Evolutionary conservation across 2,329 filamentous ascomycete species (phyloP), one percentile per base, ranked within the genome.

Genomic region (Cercospora sesami): DNA sequence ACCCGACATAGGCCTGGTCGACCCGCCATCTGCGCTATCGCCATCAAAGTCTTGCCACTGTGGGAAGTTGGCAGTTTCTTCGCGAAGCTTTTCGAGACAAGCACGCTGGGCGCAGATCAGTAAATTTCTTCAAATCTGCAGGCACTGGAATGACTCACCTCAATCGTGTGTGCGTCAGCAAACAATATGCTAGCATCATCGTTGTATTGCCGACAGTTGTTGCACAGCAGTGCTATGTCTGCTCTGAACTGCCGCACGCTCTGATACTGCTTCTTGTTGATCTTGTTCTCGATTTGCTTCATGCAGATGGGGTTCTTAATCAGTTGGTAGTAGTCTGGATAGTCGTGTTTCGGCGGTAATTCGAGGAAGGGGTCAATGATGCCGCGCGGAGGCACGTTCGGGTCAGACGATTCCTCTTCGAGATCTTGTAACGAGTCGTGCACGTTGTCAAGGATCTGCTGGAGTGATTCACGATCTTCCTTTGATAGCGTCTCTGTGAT

Each of bases 321-420:
- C 79, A 97, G 89, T 78, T 94, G 83, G 79, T 97, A 99, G 83
- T 99, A 99, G 78, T 98, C 94, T 28, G 93, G 91, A 77, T 96
- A 99, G 68, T 94, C 89, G 68, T 90, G 90, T 82, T 93, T 96
- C 48, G 93, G 90, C 1, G 94, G 94, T 33, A 97, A 85, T 77
- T 95, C 94, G 79, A 98, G 87, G 80, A 99, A 99, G 0, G 94
- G 94, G 33, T 94, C 93, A 72, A 97, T 97, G 77, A 97, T 92
- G 64, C 93, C 86, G 59, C 94, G 91, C 74, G 90, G 91, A 4
- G 83, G 81, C 6, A 85, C 82, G 45, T 86, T 84, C 28, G 83
- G 80, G 45, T 85, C 83, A 3, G 76, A 81, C 7, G 91, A 89
- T 74, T 93, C 90, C 67, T 94, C 92, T 78, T 97, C 93, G 42